A percentile compares a stretch with the other conserved stretches of the same genome.
These are phyloP conservation scores for Kentomonas sorsogonicus DNA, from an alignment of 208 protist genomes.

Conservation along the genomic window DNA sequence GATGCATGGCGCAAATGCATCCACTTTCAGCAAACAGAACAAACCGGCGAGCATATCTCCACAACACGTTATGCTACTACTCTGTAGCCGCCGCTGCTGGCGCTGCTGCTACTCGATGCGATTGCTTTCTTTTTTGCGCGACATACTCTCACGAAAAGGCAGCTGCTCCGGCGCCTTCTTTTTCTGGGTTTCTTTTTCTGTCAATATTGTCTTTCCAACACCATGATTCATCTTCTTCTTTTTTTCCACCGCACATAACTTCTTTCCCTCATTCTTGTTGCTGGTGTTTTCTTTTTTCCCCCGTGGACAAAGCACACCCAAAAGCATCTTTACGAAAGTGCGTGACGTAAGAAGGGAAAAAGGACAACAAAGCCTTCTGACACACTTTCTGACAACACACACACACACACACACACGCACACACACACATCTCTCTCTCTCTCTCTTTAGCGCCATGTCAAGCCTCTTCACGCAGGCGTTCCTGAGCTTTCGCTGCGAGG, in stretches of 20 bases:
- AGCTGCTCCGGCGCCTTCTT: slow-evolving; percentile 15
- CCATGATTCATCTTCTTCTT: not conserved
- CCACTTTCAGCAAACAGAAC: too few relatives aligned
- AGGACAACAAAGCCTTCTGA: slow-evolving; percentile 16
- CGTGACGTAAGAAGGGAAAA: not conserved
- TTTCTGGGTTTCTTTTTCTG: not conserved
- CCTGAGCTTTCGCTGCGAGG: slow-evolving; percentile 25
- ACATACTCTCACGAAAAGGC: not conserved
- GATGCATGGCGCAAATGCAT: too few relatives aligned
- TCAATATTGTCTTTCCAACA: slow-evolving; percentile 2
- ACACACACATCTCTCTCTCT: slow-evolving; percentile 26
- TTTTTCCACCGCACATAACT: not conserved
- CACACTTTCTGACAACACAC: slow-evolving; percentile 53
- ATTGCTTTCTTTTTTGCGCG: too few relatives aligned
- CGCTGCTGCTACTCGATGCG: too few relatives aligned
- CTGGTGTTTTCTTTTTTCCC: too few relatives aligned
- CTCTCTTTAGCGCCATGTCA: too few relatives aligned
- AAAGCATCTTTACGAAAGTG: not conserved
- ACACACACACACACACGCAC: slow-evolving; percentile 47
- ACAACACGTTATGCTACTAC: too few relatives aligned
- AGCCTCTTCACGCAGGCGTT: slow-evolving; percentile 22
- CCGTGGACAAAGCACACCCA: not conserved
- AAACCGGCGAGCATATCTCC: too few relatives aligned
- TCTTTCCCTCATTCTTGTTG: not conserved
- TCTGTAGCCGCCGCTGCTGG: too few relatives aligned